Evolutionary conservation across 1,284 basidiomycete genomes (phyloP), one percentile per base, ranked within the genome.

Genomic region (Trichosporon inkin): DNA sequence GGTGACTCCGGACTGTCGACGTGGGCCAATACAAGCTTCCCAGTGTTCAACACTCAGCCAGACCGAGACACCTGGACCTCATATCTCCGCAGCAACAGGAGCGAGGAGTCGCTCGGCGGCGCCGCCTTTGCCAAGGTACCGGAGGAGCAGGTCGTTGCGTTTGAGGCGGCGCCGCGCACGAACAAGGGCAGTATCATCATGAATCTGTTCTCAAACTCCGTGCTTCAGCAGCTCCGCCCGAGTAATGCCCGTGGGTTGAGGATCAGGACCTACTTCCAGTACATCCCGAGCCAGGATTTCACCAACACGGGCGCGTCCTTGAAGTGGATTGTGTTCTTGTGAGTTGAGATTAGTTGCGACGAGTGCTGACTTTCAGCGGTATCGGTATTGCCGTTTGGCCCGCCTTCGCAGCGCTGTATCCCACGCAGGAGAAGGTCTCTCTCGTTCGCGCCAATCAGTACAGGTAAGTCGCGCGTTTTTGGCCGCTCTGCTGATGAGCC

Each of bases 401-500:
- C 2, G 88, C 89, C 0, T 91, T 91, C 74, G 89, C 86, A 62
- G 82, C 87, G 6, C 72, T 91, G 13, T 91, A 90, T 71, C 86
- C 89, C 1, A 69, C 69, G 1, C 6, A 84, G 84, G 16, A 83
- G 81, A 64, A 88, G 87, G 71, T 83, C 84, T 32, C 81, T 81
- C 44, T 86, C 85, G 8, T 84, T 83, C 40, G 87, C 86, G 1
- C 88, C 86, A 75, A 87, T 86, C 6, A 90, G 61, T 73, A 73
- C 60, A 69, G 67, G 68, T 69, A 28, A 56, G 64, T 32, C 14
- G n/a, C n/a, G n/a, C n/a, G 4, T 22, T 88, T 86, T 86, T 88
- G 63, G 77, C 36, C 3, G 16, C 38, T 28, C 19, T 28, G 19
- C 24, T 44, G 6, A 34, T 51, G 14, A n/a, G 17, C 1, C 34